Evolutionary conservation across 164 flowering plant genomes (phyloP).

Genomic region (Annona squamosa): DNA sequence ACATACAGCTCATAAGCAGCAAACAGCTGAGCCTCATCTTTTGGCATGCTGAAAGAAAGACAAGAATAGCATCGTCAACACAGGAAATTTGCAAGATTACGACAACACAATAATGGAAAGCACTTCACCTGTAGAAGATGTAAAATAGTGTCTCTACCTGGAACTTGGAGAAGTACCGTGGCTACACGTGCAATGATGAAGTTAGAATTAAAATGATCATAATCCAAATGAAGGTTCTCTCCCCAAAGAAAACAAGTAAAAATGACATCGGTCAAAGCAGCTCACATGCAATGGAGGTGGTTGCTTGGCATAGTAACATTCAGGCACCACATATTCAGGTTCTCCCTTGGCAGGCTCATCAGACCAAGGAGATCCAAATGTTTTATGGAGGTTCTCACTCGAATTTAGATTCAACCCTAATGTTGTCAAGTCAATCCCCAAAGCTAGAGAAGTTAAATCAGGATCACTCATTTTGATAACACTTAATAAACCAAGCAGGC

Average conservation of each 20-base stretch:
- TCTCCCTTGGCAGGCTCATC: slow-evolving; percentile 92
- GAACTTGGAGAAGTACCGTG: slow-evolving; percentile 68
- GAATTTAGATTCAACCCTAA: slow-evolving; percentile 87
- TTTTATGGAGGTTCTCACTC: slow-evolving; percentile 76
- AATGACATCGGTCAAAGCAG: neutral
- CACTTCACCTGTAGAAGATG: slow-evolving; percentile 74
- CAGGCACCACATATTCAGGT: slow-evolving; percentile 77
- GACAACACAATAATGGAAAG: neutral
- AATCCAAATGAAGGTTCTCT: slow-evolving; percentile 4
- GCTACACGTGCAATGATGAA: slow-evolving; percentile 33
- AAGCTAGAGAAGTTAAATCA: slow-evolving; percentile 78
- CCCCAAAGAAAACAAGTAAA: no score
- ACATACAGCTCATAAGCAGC: slow-evolving; percentile 93
- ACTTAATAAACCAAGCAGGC: slow-evolving; percentile 78
- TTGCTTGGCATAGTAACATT: slow-evolving; percentile 70
- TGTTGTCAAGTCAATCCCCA: slow-evolving; percentile 91
- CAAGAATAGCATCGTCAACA: neutral
- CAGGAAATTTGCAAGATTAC: neutral
- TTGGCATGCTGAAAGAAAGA: slow-evolving; percentile 78
- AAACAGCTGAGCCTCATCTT: slow-evolving; percentile 88
- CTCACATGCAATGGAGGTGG: slow-evolving; percentile 79
- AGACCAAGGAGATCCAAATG: slow-evolving; percentile 95
- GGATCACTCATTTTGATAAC: slow-evolving; percentile 85
- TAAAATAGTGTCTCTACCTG: slow-evolving; percentile 65
- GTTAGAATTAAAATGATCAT: neutral